phyloP scores from a whole-genome alignment of 805 yeast genomes.

The Nematodospora valgi region DNA sequence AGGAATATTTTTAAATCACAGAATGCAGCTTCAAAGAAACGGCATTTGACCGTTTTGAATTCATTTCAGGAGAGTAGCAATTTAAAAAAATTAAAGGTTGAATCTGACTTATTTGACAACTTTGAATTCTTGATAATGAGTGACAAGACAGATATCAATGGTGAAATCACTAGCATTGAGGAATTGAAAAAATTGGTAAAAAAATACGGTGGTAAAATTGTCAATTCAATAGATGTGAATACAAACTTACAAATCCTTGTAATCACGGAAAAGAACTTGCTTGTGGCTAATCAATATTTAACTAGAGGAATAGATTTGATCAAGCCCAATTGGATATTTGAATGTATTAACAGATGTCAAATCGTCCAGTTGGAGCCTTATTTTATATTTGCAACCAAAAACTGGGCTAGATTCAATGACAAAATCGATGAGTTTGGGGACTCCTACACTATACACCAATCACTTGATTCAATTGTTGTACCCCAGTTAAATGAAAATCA shows the following conservation, averaged over 20 bases:
- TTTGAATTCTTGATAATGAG: constrained; percentile 51
- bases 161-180: constrained; percentile 25
- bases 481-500: constrained; percentile 5
- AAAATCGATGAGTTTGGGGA: constrained; percentile 63
- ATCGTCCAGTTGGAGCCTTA: constrained; percentile 57
- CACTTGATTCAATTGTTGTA: constrained; percentile 11
- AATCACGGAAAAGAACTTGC: constrained; percentile 14
- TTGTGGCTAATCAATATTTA: constrained; percentile 22
- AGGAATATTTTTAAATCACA: constrained; percentile 23
- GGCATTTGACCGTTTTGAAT: constrained; percentile 11
- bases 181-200: constrained; percentile 38
- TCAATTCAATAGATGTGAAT: constrained; percentile 13
- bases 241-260: constrained; percentile 6
- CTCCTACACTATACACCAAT: constrained; percentile 41
- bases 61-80: constrained; percentile 14
- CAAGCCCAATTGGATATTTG: constrained; percentile 69
- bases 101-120: constrained; percentile 37
- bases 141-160: constrained; percentile 36
- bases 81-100: constrained; percentile 9
- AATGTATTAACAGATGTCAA: constrained; percentile 46
- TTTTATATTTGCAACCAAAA: constrained; percentile 48
- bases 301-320: constrained; percentile 56
- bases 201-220: constrained; percentile 50
- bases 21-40: constrained; percentile 25
- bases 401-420: constrained; percentile 17